Conservation (phyloP, 2,329 filamentous ascomycete genomes). For the Akanthomyces dipterigenus region DNA sequence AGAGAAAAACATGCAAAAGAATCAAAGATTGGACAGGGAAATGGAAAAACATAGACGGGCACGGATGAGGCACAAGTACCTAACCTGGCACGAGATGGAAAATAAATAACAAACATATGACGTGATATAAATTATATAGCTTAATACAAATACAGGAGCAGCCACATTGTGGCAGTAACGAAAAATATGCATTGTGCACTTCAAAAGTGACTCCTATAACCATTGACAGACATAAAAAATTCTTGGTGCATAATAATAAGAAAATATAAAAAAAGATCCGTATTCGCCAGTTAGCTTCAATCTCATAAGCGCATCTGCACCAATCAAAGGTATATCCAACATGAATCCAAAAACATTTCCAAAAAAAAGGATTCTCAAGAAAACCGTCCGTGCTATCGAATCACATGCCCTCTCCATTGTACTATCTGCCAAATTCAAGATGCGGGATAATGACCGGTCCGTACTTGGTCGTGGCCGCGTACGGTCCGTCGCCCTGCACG, state of each 20-base stretch:
- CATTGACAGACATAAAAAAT: background rate
- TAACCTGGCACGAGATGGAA: background rate
- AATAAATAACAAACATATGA: background rate
- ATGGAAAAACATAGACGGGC: too few relatives aligned
- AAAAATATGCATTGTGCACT: background rate
- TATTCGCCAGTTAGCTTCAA: background rate
- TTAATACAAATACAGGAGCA: background rate
- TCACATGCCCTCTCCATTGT: background rate
- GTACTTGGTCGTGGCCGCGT: conserved; percentile 83
- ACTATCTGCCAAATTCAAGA: conserved; percentile 63
- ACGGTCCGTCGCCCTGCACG: conserved; percentile 83
- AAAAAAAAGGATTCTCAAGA: too few relatives aligned
- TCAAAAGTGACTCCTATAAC: background rate
- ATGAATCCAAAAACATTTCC: background rate
- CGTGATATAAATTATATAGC: background rate
- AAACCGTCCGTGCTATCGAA: too few relatives aligned
- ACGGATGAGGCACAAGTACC: too few relatives aligned
- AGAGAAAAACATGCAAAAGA: conserved; percentile 1
- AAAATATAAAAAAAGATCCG: background rate
- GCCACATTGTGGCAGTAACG: background rate
- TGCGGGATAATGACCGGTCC: conserved; percentile 92
- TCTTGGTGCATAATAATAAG: background rate
- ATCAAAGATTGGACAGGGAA: background rate
- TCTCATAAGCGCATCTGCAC: background rate
- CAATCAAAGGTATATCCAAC: conserved; percentile 6